phyloP scores from a whole-genome alignment of 2,329 filamentous ascomycete genomes.

The Lasiodiplodia theobromae region DNA sequence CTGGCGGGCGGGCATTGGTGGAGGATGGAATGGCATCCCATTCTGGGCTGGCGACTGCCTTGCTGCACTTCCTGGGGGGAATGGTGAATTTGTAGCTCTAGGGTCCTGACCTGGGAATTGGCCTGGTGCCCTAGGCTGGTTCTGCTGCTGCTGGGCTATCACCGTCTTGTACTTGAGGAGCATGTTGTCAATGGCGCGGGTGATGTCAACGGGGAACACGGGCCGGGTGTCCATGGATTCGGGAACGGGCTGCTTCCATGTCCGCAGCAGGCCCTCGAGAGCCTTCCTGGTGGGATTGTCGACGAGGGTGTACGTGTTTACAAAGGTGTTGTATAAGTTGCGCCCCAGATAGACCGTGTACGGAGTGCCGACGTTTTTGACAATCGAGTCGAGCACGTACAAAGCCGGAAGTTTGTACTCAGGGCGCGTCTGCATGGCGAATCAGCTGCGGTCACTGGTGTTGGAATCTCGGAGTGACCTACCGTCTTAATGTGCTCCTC shows the following conservation, averaged over 20 bases:
- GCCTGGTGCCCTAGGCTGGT: conserved; percentile 47
- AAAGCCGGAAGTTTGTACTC: conserved; percentile 92
- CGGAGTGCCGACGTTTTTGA: conserved; percentile 97
- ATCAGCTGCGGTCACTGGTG: conserved; percentile 47
- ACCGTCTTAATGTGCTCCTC: conserved; percentile 95
- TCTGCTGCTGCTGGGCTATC: conserved; percentile 66
- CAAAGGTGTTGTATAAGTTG: conserved; percentile 92
- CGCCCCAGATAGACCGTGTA: conserved; percentile 95
- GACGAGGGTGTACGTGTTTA: conserved; percentile 93
- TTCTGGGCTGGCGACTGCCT: conserved; percentile 37
- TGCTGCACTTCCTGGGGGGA: conserved; percentile 21
- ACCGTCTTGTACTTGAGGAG: conserved; percentile 80
- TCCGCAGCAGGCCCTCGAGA: conserved; percentile 96
- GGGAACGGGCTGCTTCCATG: conserved; percentile 96
- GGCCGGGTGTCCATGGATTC: conserved; percentile 92
- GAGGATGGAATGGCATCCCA: conserved; percentile 38
- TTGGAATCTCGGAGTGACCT: conserved; percentile 54
- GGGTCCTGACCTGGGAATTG: conserved; percentile 23
- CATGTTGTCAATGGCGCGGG: conserved; percentile 90
- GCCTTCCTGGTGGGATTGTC: conserved; percentile 83
- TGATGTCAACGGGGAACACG: conserved; percentile 87
- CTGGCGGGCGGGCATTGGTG: conserved; percentile 39
- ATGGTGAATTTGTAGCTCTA: conserved; percentile 17
- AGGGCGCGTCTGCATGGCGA: conserved; percentile 73
- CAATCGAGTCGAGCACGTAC: conserved; percentile 96